Conservation (phyloP, 1,284 basidiomycete species). For the Tilletia horrida region DNA sequence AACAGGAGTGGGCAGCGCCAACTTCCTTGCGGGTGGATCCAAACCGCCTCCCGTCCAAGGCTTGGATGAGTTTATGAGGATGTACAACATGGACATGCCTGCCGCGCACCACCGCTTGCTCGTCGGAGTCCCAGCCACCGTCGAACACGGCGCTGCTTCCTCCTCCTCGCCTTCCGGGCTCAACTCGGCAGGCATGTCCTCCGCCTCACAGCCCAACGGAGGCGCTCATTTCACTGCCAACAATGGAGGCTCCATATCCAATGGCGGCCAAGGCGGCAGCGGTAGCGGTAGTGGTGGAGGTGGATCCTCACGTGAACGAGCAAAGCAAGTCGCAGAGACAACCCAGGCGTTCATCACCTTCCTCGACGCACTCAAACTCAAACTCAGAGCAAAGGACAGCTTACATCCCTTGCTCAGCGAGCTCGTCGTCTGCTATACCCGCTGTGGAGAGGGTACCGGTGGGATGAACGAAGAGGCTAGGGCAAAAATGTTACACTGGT, state of each 20-base stretch:
- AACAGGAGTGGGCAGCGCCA: slow-evolving; percentile 8
- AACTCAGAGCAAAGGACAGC: slow-evolving; percentile 91
- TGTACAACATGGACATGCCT: slow-evolving; percentile 91
- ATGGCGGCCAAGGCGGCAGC: slow-evolving; percentile 51
- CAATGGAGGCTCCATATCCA: too few relatives aligned
- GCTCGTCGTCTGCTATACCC: slow-evolving; percentile 70
- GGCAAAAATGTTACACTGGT: slow-evolving; percentile 90
- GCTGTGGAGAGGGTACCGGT: slow-evolving; percentile 58
- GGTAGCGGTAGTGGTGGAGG: slow-evolving; percentile 42
- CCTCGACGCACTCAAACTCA: slow-evolving; percentile 93
- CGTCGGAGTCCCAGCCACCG: slow-evolving; percentile 91
- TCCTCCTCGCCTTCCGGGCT: neutral
- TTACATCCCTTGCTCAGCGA: slow-evolving; percentile 91
- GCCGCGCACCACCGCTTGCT: slow-evolving; percentile 84
- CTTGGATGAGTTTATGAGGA: slow-evolving; percentile 72
- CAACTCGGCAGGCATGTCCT: neutral
- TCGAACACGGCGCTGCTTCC: slow-evolving; percentile 79
- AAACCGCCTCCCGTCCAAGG: slow-evolving; percentile 31
- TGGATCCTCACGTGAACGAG: slow-evolving; percentile 66
- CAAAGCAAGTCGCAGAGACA: slow-evolving; percentile 97
- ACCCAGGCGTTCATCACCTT: slow-evolving; percentile 95
- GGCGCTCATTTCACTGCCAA: too few relatives aligned
- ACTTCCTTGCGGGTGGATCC: neutral
- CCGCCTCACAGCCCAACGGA: neutral
- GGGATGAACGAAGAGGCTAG: slow-evolving; percentile 87